Conservation (phyloP, 257 asterid species). For the Rubia yunnanensis region DNA sequence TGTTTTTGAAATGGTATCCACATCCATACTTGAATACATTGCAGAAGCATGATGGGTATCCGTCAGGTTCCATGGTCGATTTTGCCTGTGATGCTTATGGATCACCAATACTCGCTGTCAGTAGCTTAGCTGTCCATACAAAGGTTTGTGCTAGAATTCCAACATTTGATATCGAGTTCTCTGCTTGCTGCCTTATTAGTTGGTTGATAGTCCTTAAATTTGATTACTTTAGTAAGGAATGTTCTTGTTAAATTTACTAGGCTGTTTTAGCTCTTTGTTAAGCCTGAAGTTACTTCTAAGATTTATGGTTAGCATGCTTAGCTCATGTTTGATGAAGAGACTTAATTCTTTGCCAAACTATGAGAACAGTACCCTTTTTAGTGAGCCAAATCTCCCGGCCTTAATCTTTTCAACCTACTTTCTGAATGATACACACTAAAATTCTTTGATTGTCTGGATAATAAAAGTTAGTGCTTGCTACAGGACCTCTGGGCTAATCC, state of each 20-base stretch:
- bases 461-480: conserved; percentile 19
- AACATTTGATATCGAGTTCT: not conserved
- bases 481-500: conserved; percentile 90
- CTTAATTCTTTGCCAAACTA: not conserved
- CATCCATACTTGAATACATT: conserved; percentile 5
- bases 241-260: not conserved
- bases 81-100: conserved; percentile 91
- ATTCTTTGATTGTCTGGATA: not conserved
- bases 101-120: conserved; percentile 77
- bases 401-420: not conserved
- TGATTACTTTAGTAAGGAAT: not conserved
- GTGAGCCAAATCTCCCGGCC: not conserved
- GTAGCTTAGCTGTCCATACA: conserved; percentile 78
- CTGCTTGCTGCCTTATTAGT: not conserved
- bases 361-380: not conserved
- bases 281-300: not conserved
- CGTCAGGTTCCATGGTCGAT: conserved; percentile 93
- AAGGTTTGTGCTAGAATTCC: conserved; percentile 39
- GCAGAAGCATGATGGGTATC: conserved; percentile 89
- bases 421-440: not conserved
- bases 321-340: not conserved
- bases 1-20: not conserved
- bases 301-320: not conserved
- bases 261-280: not conserved
- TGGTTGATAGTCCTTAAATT: not conserved